Conservation (phyloP, 108 stramenopile genomes). For the Skeletonema marinoi region DNA sequence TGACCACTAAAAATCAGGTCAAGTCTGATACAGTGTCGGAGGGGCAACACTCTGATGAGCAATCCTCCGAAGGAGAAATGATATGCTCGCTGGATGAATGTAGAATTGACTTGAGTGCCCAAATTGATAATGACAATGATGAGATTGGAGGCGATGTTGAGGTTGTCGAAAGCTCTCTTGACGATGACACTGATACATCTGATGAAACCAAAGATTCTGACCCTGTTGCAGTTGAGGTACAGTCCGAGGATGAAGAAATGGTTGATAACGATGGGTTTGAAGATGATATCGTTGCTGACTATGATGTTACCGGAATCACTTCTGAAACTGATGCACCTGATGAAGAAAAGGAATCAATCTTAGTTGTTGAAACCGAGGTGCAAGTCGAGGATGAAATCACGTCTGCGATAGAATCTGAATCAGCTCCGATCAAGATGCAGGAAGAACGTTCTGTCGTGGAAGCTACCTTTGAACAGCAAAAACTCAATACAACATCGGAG, state of each 20-base stretch:
- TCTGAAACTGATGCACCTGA: not conserved
- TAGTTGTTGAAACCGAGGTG: not conserved
- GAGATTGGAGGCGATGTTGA: not conserved
- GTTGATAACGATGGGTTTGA: not conserved
- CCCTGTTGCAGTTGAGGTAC: conserved; percentile 10
- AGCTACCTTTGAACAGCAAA: not conserved
- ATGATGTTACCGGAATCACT: not conserved
- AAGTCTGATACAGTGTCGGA: not conserved
- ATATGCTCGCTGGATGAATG: conserved; percentile 1
- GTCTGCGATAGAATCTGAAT: not conserved
- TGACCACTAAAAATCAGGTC: not conserved
- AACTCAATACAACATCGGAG: not conserved
- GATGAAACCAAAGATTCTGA: conserved; percentile 12
- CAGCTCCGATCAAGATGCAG: not conserved
- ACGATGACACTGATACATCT: conserved; percentile 1
- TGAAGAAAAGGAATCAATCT: not conserved
- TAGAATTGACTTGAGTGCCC: not conserved
- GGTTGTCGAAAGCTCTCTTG: conserved; percentile 4
- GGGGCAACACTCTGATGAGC: not conserved
- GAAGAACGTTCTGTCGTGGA: too few species aligned
- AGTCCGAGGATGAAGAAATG: not conserved
- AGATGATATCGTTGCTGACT: not conserved
- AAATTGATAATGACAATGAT: not conserved
- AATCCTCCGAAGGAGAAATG: not conserved
- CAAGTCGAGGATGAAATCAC: not conserved